Base-by-base conservation (phyloP, 2,329 filamentous ascomycete species). In the Fusarium napiforme region DNA sequence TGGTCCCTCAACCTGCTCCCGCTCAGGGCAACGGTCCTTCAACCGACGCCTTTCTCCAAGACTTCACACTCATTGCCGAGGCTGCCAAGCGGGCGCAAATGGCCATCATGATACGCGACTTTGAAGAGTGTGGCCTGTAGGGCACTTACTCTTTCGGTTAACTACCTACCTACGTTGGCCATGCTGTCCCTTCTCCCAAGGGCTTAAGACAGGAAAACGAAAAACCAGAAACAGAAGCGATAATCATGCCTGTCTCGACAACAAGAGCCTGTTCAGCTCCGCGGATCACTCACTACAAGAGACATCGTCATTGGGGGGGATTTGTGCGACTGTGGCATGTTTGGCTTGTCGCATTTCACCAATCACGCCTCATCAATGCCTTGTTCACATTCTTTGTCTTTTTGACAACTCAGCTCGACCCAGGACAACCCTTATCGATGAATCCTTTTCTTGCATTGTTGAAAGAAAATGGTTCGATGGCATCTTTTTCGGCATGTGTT, bases 81-180 rank as follows among this genome's bases (percentile, higher is more conserved):
- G 96, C 96, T 4, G 96, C 95, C 47, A 97, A 97, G 84, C 88
- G 95, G 46, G 96, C 96, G 15, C 94, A 98, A 83, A 93, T 98
- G 87, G 94, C 94, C 46, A 91, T 95, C 78, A 86, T 98, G 81
- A 93, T 95, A 87, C 89, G 95, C 71, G 96, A 98, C 82, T 88
- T 98, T 79, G 94, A 94, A 78, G 89, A 91, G 72, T 88, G 93
- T 78, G 90, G 89, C 60, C 82, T 94, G 52, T 89, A 71, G 69
- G 46, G 32, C 49, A n/a, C 30, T 43, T 52, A 14, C 39, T 37
- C 34, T 36, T 37, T 56, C 55, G 23, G 52, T 23, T 37, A 12
- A 40, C 39, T 40, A 19, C 23, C 39, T 40, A 19, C 23, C 39
- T 14, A 23, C 14, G 39, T 28, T 46, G 40, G 45, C 40, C 42